These are phyloP conservation scores for Infundibulicybe gibba DNA, from an alignment of 768 basidiomycete genomes.

Conservation along the genomic window DNA sequence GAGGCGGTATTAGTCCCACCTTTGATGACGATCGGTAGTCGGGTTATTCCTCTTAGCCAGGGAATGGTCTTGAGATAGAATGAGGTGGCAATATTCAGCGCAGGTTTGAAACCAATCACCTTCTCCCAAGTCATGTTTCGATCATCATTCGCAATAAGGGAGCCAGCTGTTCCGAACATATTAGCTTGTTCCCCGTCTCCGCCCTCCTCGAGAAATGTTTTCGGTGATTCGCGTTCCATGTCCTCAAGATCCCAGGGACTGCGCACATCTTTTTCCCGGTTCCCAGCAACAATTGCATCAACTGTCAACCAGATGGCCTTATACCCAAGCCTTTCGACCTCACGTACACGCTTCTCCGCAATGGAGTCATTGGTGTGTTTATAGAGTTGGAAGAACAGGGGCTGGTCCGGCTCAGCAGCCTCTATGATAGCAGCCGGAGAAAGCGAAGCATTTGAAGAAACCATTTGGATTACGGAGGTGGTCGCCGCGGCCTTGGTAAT, in stretches of 20 bases:
- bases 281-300: conserved; percentile 81
- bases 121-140: conserved; percentile 75
- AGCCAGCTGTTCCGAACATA: conserved; percentile 63
- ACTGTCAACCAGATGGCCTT: conserved; percentile 91
- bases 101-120: conserved; percentile 28
- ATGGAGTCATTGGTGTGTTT: conserved; percentile 66
- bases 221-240: conserved; percentile 37
- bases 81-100: neutral
- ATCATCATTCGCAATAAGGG: conserved; percentile 63
- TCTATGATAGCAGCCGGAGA: conserved; percentile 61
- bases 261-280: conserved; percentile 72
- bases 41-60: conserved; percentile 70
- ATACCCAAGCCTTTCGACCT: conserved; percentile 72
- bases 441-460: conserved; percentile 73
- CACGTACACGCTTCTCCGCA: conserved; percentile 67
- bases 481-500: conserved; percentile 67
- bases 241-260: conserved; percentile 58
- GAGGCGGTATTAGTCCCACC: conserved; percentile 30
- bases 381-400: conserved; percentile 84
- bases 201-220: conserved; percentile 28
- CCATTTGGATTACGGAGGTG: conserved; percentile 80
- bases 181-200: conserved; percentile 28
- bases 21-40: conserved; percentile 72
- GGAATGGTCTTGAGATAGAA: conserved; percentile 57
- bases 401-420: conserved; percentile 50